Conservation (phyloP, 2,329 filamentous ascomycete species). For the Leptosphaerulina australis region DNA sequence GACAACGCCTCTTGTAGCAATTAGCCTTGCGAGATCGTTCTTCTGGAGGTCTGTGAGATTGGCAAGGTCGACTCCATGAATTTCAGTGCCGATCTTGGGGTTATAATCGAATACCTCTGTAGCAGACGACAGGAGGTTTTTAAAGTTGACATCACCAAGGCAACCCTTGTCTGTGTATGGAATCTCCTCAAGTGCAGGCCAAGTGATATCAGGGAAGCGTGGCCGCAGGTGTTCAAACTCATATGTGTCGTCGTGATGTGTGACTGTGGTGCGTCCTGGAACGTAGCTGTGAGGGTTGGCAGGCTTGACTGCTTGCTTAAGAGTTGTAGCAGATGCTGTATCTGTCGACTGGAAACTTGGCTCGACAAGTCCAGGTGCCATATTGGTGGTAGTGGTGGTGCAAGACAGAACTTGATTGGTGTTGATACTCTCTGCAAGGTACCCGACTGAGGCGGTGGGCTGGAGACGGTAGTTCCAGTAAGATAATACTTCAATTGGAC, state of each 20-base stretch:
- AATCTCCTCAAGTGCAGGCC: constrained; percentile 56
- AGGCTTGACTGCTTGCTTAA: constrained; percentile 28
- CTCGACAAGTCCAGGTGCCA: constrained; percentile 46
- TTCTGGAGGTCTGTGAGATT: constrained; percentile 59
- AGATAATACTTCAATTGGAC: background rate
- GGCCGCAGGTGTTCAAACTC: constrained; percentile 60
- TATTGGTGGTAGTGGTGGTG: constrained; percentile 18
- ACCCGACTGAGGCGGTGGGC: constrained; percentile 6
- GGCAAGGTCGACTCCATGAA: constrained; percentile 58
- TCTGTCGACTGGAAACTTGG: constrained; percentile 26
- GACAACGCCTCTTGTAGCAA: constrained; percentile 62
- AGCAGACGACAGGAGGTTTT: constrained; percentile 58
- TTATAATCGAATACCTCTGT: constrained; percentile 64
- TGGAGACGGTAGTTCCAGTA: background rate
- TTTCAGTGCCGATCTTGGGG: constrained; percentile 62
- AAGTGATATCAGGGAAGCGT: constrained; percentile 60
- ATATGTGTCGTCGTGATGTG: constrained; percentile 56
- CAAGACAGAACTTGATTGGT: background rate
- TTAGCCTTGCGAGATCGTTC: constrained; percentile 60
- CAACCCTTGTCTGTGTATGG: constrained; percentile 61
- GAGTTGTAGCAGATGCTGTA: constrained; percentile 7
- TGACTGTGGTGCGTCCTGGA: constrained; percentile 56
- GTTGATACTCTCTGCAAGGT: constrained; percentile 5
- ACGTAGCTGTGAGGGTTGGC: constrained; percentile 49
- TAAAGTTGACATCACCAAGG: constrained; percentile 60